Evolutionary conservation across 2,329 filamentous ascomycete species (phyloP).

Genomic region (Zymoseptoria pseudotritici): DNA sequence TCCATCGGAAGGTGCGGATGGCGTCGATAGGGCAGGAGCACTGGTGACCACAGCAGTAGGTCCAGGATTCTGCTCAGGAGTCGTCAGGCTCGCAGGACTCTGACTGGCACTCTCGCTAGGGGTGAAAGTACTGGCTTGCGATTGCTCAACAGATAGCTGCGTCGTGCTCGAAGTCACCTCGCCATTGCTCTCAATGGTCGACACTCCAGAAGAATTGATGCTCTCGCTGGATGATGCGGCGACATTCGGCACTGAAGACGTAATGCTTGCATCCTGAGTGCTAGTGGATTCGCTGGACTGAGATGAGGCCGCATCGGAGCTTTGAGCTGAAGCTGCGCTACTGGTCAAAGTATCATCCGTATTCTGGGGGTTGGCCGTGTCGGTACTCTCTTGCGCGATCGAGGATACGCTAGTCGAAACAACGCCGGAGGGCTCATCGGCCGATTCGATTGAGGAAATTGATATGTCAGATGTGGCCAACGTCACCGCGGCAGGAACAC

Average conservation of each 20-base stretch:
- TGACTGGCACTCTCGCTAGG: background rate
- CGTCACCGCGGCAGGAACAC: too few relatives aligned
- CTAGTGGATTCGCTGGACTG: background rate
- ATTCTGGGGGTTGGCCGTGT: background rate
- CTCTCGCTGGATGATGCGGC: background rate
- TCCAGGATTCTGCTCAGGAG: background rate
- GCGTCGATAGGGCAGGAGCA: background rate
- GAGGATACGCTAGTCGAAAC: background rate
- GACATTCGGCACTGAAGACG: background rate
- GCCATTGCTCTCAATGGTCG: background rate
- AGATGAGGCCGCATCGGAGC: background rate
- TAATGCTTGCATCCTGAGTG: background rate
- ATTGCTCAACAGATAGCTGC: background rate
- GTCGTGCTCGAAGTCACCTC: background rate
- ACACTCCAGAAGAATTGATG: background rate
- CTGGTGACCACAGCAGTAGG: background rate
- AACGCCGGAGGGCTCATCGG: too few relatives aligned
- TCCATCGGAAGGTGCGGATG: background rate
- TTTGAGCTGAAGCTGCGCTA: background rate
- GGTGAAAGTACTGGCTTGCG: background rate
- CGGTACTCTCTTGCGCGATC: background rate
- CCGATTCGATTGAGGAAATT: too few relatives aligned
- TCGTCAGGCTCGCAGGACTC: background rate
- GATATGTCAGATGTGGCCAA: too few relatives aligned
- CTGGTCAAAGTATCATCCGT: background rate